Evolutionary conservation across 2,329 filamentous ascomycete species (phyloP), one percentile per base, ranked within the genome.

Genomic region (Arthrobotrys musiformis): DNA sequence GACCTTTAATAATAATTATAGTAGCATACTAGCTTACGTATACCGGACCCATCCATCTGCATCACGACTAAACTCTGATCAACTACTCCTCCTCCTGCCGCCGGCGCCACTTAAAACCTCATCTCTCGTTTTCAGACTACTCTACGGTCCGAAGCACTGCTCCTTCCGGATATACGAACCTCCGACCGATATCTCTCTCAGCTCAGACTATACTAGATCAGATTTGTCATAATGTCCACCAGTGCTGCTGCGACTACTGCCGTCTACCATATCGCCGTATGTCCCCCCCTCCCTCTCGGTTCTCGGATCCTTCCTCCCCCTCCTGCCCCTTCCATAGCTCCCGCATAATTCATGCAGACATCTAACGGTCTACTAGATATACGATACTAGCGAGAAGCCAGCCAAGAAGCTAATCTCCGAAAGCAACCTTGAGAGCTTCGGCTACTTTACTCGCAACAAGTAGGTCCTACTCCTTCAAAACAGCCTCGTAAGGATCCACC

Each of bases 231-330:
- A 13, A 72, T 72, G 68, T 35, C 58, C 33, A 52, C 54, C 60
- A 67, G 70, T 54, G 13, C 70, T 15, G 66, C 73, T 6, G 42
- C 63, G n/a, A 67, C 73, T 26, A 61, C 73, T 7, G 73, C 73
- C 15, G 73, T 77, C 52, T 77, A 61, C 17, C 64, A 77, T 33
- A 77, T 77, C 52, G 66, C 56, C 30, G 73, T 77, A 77, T 26
- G 60, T 11, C 35, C 9, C 6, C 2, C n/a, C 19, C 17, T 3
- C 37, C 15, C 15, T n/a, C 37, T 17, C 17, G 11, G 19, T 7
- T 19, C 28, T 28, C n/a, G n/a, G n/a, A n/a, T n/a, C n/a, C n/a
- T 19, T 7, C 2, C n/a, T 42, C 17, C 3, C 37, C 15, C 15
- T n/a, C 37, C 8, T 40, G 11, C 28, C 11, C 28, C 28, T 28